Evolutionary conservation across 768 basidiomycete genomes (phyloP), one percentile per base, ranked within the genome.

Genomic region (Strobilomyces echinocephalus): DNA sequence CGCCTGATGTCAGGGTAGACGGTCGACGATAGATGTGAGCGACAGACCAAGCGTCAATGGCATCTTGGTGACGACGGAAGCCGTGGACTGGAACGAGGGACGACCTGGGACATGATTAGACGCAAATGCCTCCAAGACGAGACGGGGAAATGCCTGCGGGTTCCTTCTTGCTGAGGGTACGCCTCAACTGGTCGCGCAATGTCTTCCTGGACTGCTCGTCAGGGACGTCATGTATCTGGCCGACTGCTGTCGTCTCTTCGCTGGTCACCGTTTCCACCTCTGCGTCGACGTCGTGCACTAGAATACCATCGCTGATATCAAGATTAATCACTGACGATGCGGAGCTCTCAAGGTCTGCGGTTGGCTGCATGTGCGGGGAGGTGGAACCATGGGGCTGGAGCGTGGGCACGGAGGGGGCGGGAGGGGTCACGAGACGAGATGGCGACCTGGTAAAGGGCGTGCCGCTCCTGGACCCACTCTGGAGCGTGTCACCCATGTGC

Each of bases 261-360:
- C 71, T 75, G 36, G 79, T 78, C 14, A 74, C 73, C 12, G 76
- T 72, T 33, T 83, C 84, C 20, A 74, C 75, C 52, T 87, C 85
- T 28, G 75, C 75, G 39, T 88, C 87, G 39, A 78, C 77, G 64
- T 89, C 88, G 60, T 83, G 82, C 42, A 90, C 75, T 39, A 90
- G 72, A 49, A 90, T 84, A 9, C 85, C 83, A 58, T 88, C 87
- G 49, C 74, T 75, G 53, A 82, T 69, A 57, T 87, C 84, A 69
- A 87, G 64, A 63, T 85, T 82, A 60, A 81, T 73, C 18, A 87
- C 76, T 35, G 88, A 90, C 43, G 86, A 88, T 34, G 86, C 80
- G 20, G 85, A 83, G 65, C 84, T 86, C 62, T 83, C 79, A 41
- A 82, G 69, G 41, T 65, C 71, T 28, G 74, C 41, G 56, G 69